Base-by-base conservation (phyloP, 768 basidiomycete species). In the Cystofilobasidium macerans region DNA sequence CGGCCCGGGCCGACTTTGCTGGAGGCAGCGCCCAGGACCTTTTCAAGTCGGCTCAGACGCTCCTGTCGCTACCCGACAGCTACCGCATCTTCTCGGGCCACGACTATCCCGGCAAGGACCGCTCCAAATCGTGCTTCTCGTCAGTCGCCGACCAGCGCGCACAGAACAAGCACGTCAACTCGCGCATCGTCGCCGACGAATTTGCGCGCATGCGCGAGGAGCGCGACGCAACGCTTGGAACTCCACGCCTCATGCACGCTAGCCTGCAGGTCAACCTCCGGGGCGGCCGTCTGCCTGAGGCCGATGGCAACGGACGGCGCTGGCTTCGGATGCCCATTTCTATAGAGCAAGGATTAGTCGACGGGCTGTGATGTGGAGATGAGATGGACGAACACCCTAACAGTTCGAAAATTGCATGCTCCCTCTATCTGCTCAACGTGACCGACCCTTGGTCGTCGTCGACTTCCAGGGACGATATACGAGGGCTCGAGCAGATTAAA, bases 1-100 rank as follows among this genome's bases (percentile, higher is more conserved):
- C 71, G 3, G 72, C 73, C 33, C 71, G 73, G 13, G 69, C 69
- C 43, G 73, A 74, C 65, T 74, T 74, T 60, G 72, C 73, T 30
- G 69, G 70, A 45, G 73, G 72, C 3, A 69, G 69, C 42, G 64
- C 71, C 33, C 18, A 48, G 12, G 38, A 36, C n/a, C 70, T 74
- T 56, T 74, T 61, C 62, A n/a, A 53, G 7, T 73, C 72, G 6
- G 67, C 71, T 3, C 70, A 70, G 28, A 48, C 60, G 33, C 72
- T 74, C 26, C 69, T 74, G 59, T 57, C 71, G 22, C 70, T 72
- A n/a, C 69, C 71, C 0, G 42, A 65, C 12, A 43, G 67, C 14
- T 63, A 67, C 45, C 69, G 71, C 32, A 67, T 74, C 48, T 74
- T 74, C 64, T 69, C 51, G 33, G 72, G 72, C 11, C 72, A 74